These are phyloP conservation scores for Tilletia indica DNA, from an alignment of 1,284 basidiomycete species.

Conservation along the genomic window DNA sequence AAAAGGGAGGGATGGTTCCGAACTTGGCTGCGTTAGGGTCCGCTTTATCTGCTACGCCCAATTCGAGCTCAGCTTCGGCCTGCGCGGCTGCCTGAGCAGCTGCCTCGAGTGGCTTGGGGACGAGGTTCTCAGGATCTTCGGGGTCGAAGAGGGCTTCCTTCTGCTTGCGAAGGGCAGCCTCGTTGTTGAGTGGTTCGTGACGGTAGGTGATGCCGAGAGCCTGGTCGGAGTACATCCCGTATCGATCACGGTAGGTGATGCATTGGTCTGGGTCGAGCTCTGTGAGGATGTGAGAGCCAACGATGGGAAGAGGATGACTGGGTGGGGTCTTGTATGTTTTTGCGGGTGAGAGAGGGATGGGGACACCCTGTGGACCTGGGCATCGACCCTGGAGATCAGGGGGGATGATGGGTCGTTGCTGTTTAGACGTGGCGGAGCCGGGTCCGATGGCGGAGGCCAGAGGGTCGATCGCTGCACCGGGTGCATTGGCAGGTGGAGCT, in stretches of 20 bases:
- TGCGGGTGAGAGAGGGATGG: conserved; percentile 43
- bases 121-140: conserved; percentile 51
- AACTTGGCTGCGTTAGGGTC: conserved; percentile 7
- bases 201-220: conserved; percentile 55
- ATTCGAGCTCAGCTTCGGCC: conserved; percentile 15
- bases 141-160: conserved; percentile 44
- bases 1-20: not conserved
- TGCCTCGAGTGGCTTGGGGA: conserved; percentile 32
- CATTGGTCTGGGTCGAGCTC: conserved; percentile 51
- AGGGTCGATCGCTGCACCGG: conserved; percentile 6
- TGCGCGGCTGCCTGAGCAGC: conserved; percentile 11
- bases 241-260: conserved; percentile 51
- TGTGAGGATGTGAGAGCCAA: conserved; percentile 48
- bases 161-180: conserved; percentile 29
- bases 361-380: conserved; percentile 41
- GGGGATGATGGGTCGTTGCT: conserved; percentile 35
- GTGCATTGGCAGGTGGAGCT: not conserved
- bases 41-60: not conserved
- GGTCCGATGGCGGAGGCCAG: not conserved
- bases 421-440: not conserved
- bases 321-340: conserved; percentile 49
- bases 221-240: conserved; percentile 55
- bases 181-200: conserved; percentile 43
- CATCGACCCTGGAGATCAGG: conserved; percentile 41
- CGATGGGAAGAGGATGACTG: conserved; percentile 49